phyloP scores from a whole-genome alignment of 768 basidiomycete genomes.

The Exidia glandulosa region DNA sequence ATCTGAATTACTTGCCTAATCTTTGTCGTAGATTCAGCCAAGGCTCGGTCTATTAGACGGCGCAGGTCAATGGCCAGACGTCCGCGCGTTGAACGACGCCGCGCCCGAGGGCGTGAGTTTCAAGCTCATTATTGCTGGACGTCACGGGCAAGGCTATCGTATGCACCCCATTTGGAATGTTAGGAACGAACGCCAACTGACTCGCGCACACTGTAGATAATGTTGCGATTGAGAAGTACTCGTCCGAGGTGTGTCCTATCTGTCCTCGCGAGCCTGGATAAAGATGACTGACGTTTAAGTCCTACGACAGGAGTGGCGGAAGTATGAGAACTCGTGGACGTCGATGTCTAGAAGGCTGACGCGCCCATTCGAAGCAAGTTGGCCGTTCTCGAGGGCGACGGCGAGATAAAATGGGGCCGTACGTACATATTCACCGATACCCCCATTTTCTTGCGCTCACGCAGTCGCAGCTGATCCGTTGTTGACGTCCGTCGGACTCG shows the following conservation, averaged over 20 bases:
- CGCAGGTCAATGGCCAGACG: not conserved
- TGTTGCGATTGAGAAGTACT: not conserved
- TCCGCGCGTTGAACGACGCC: not conserved
- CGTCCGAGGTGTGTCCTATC: not conserved
- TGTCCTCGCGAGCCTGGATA: not conserved
- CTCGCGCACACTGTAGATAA: not conserved
- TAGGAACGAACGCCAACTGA: not conserved
- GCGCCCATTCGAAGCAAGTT: conserved; percentile 34
- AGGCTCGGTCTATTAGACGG: not conserved
- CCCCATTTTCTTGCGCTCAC: not conserved
- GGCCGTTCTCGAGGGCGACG: conserved; percentile 55
- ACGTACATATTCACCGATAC: conserved; percentile 14
- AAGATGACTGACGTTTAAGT: too few species aligned
- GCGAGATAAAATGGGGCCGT: conserved; percentile 65
- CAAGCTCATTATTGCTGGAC: conserved; percentile 54
- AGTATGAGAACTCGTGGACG: not conserved
- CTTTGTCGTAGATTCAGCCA: not conserved
- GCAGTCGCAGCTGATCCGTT: conserved; percentile 45
- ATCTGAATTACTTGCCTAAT: too few species aligned
- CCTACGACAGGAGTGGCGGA: not conserved
- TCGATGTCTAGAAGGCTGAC: not conserved
- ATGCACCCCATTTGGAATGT: conserved; percentile 15
- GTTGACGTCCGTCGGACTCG: conserved; percentile 45
- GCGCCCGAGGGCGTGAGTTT: conserved; percentile 26
- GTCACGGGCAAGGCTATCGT: conserved; percentile 72